Conservation (phyloP, 768 basidiomycete genomes). For the Trametes cubensis region DNA sequence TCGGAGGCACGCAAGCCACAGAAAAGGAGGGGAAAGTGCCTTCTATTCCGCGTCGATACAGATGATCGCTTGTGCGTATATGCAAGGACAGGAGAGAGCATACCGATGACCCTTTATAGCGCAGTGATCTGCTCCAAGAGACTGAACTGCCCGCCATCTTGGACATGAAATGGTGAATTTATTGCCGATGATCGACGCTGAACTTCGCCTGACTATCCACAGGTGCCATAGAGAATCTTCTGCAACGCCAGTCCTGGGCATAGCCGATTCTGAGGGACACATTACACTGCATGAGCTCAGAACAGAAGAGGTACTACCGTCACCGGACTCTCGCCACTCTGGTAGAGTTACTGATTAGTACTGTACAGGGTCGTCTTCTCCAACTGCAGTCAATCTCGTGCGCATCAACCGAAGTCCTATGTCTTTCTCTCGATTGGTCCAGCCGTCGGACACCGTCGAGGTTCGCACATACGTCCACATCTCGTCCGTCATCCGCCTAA, state of each 20-base stretch:
- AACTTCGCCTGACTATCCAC: neutral
- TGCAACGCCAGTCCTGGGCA: conserved; percentile 55
- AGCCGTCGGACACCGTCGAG: conserved; percentile 56
- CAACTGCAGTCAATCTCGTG: conserved; percentile 49
- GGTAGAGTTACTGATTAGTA: too few relatives aligned
- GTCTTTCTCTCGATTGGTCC: conserved; percentile 94
- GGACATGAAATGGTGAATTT: conserved; percentile 89
- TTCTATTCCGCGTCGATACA: conserved; percentile 57
- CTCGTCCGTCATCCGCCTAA: too few relatives aligned
- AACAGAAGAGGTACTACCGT: conserved; percentile 48
- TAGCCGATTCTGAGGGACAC: conserved; percentile 86
- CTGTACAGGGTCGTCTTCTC: conserved; percentile 30
- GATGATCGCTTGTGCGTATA: conserved; percentile 42
- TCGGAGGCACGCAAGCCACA: conserved; percentile 32
- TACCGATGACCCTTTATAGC: conserved; percentile 1
- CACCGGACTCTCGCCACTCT: too few relatives aligned
- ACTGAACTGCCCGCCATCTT: conserved; percentile 79
- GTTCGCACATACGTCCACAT: conserved; percentile 45
- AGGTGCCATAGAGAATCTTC: conserved; percentile 62
- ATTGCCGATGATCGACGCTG: neutral
- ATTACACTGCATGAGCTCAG: conserved; percentile 66
- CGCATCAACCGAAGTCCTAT: conserved; percentile 60
- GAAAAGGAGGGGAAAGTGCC: conserved; percentile 68
- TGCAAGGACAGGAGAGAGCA: neutral
- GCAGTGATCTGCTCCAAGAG: conserved; percentile 64